Evolutionary conservation across 345 rosid genomes (phyloP), one percentile per base, ranked within the genome.

Genomic region (Chamaenerion angustifolium): DNA sequence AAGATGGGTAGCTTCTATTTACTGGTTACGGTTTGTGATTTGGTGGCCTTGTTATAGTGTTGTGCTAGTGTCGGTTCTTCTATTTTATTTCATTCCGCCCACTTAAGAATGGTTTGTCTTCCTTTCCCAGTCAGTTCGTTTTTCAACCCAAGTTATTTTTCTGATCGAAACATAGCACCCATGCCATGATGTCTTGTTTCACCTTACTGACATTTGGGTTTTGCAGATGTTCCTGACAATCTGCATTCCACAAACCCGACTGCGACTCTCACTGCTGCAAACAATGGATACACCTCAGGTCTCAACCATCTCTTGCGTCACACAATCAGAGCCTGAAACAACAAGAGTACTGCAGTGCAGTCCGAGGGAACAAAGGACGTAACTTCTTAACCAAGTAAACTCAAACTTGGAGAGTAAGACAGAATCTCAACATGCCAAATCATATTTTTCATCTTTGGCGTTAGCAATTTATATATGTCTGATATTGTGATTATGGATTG

Each of bases 201-300:
- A 76, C 86, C n/a, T n/a, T n/a, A n/a, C 86, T 80, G 48, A 80
- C 83, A 55, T 77, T 81, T 13, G 81, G 87, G 47, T 80, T 80
- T 43, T 58, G 72, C 56, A 15, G 56, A 75, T 75, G 42, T 80
- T 77, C 60, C 83, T 72, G 1, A 72, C 41, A 53, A 77, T 81
- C 44, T 80, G 81, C 70, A 70, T 57, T 31, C 55, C 71, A 7
- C 88, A 81, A 17, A 75, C 60, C 82, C 78, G 4, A 78, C 88
- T 0, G 82, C 84, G 0, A 69, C 69, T 18, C 80, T 78, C 12
- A 71, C 65, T 8, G 84, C 44, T 0, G 77, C 88, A 44, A 81
- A 69, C 3, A 81, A 70, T 0, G 84, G 83, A 58, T 60, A 81
- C 53, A 72, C 88, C 71, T 67, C 71, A 12, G 71, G 71, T 56